Base-by-base conservation (phyloP, 2,329 filamentous ascomycete species). In the Aspergillus novoparasiticus region DNA sequence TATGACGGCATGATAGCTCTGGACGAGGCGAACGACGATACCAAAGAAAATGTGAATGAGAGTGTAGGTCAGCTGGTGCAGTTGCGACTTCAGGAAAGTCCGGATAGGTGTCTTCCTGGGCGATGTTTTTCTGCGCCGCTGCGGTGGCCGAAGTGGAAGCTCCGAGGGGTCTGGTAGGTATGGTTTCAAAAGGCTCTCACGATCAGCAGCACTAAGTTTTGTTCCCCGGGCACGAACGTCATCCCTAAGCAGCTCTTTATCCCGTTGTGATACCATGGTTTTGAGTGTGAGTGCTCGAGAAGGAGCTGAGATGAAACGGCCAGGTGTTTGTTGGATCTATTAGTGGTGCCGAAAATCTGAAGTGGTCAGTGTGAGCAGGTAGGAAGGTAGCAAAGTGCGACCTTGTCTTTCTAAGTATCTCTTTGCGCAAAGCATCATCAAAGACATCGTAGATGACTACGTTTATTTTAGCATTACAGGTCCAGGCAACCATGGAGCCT, bases 11-110 rank as follows among this genome's bases (percentile, higher is more conserved):
- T 94, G 90, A 80, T 93, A 95, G 60, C 88, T 87, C 74, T 93
- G 89, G 62, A 94, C 89, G 63, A 92, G 80, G 66, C 93, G 90
- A 69, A 97, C 90, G 77, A 95, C 96, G 68, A 98, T 82, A 8
- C 92, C 94, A 80, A 97, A 98, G 69, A 97, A 76, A 66, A 90
- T 85, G 73, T 97, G 93, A 41, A 82, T 80, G 45, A 80, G 48
- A 26, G 80, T 78, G 64, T 82, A 83, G 32, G 79, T 65, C n/a
- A 83, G 64, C 50, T 76, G 75, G 61, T 83, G 75, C 4, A 83
- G 61, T 62, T 81, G 80, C 9, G 76, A 76, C 64, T 76, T 81
- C 48, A 83, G 55, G 62, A 83, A 82, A 4, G 75, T 75, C 51
- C 80, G 79, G 34, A 83, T 75, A 16, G 81, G 77, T n/a, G 74